phyloP scores from a whole-genome alignment of 208 protist species.

The Lotmaria passim region DNA sequence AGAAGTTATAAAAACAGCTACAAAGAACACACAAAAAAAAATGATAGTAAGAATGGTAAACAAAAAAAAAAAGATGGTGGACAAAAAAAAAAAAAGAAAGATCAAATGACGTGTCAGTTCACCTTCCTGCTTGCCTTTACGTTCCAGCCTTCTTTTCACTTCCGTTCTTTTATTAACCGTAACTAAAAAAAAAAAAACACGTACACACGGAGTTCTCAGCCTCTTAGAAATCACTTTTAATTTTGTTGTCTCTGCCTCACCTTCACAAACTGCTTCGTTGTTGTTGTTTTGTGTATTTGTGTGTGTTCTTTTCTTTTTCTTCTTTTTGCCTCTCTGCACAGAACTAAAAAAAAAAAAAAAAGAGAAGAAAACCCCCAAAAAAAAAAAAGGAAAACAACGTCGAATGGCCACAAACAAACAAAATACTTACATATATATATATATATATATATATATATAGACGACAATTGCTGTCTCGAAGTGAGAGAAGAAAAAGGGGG shows the following conservation, averaged over 20 bases:
- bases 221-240: slow-evolving; percentile 1
- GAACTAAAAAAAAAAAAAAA: slow-evolving; percentile 11
- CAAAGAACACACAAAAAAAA: slow-evolving; percentile 12
- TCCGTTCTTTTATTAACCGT: no score
- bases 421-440: slow-evolving; percentile 18
- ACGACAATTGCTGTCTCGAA: slow-evolving; percentile 8
- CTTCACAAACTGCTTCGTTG: not conserved
- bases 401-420: not conserved
- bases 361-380: no score
- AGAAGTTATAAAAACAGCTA: no score
- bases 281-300: slow-evolving; percentile 7
- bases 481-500: slow-evolving; percentile 25
- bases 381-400: no score
- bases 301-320: not conserved
- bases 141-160: no score
- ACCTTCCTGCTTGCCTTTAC: no score
- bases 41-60: not conserved
- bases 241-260: not conserved
- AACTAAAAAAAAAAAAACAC: not conserved
- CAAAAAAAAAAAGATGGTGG: slow-evolving; percentile 17
- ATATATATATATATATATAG: slow-evolving; percentile 18
- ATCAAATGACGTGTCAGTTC: no score
- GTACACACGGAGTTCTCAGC: not conserved
- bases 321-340: no score
- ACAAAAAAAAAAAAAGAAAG: slow-evolving; percentile 3